Percentiles rank a stretch among this genome's conserved stretches.
phyloP scores from a whole-genome alignment of 305 asterid species.

The Solanum aculeatissimum region DNA sequence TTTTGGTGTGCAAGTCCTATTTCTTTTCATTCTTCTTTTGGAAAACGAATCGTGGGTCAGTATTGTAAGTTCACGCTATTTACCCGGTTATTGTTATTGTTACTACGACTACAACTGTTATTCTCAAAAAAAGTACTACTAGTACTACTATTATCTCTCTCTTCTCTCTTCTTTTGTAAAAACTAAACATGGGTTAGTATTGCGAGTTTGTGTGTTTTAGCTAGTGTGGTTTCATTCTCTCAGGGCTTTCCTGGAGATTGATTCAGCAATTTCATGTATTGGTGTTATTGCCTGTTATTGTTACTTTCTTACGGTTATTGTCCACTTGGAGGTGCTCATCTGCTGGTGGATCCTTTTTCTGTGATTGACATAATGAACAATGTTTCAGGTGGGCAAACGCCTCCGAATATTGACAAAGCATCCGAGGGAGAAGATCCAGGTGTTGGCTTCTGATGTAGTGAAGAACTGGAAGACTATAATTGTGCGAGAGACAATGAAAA shows the following conservation, averaged over 20 bases:
- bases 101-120: neutral
- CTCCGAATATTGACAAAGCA: conserved; percentile 85
- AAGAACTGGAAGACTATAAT: conserved; percentile 72
- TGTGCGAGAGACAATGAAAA: conserved; percentile 53
- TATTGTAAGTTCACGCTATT: neutral
- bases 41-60: neutral
- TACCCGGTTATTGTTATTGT: neutral
- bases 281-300: neutral
- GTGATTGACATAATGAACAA: neutral
- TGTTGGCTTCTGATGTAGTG: conserved; percentile 70
- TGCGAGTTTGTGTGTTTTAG: neutral
- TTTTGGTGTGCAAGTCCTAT: neutral
- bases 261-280: neutral
- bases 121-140: neutral
- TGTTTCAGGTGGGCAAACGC: conserved; percentile 73
- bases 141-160: neutral
- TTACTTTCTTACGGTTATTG: neutral
- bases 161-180: neutral
- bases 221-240: neutral
- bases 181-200: neutral
- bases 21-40: neutral
- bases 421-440: conserved; percentile 58
- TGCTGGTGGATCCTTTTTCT: neutral
- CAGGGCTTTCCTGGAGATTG: neutral
- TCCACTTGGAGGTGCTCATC: neutral